A percentile compares a stretch with the other conserved stretches of the same genome.
These are phyloP conservation scores for Euphorbia pulcherrima DNA, from an alignment of 345 rosid genomes.

Conservation along the genomic window DNA sequence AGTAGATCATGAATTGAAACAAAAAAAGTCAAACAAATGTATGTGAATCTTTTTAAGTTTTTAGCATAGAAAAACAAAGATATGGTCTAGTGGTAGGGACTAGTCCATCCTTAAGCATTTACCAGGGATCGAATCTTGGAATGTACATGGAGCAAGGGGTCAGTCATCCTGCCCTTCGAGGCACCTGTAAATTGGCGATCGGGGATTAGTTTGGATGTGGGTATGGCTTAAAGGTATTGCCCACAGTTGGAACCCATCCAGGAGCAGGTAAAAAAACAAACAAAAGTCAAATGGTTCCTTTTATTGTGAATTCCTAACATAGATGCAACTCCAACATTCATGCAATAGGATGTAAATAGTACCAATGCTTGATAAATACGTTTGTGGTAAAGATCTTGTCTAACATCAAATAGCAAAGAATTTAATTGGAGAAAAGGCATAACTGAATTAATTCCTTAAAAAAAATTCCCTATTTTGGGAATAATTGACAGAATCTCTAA, in stretches of 20 bases:
- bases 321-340: background rate
- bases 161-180: too few species aligned
- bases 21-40: background rate
- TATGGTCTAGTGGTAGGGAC: too few species aligned
- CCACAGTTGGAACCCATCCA: too few species aligned
- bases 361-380: background rate
- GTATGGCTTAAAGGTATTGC: too few species aligned
- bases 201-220: too few species aligned
- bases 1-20: background rate
- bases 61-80: too few species aligned
- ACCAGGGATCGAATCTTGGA: too few species aligned
- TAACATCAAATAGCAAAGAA: constrained; percentile 3
- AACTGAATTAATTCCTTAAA: background rate
- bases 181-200: too few species aligned
- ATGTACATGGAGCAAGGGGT: too few species aligned
- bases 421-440: background rate
- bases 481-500: background rate
- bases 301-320: background rate
- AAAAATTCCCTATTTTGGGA: background rate
- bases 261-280: background rate
- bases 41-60: too few species aligned
- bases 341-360: background rate
- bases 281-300: background rate
- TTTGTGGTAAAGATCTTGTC: background rate
- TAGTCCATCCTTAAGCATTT: too few species aligned